Evolutionary conservation across 176 grass and related monocot species (phyloP).

Genomic region (Eleusine coracana): DNA sequence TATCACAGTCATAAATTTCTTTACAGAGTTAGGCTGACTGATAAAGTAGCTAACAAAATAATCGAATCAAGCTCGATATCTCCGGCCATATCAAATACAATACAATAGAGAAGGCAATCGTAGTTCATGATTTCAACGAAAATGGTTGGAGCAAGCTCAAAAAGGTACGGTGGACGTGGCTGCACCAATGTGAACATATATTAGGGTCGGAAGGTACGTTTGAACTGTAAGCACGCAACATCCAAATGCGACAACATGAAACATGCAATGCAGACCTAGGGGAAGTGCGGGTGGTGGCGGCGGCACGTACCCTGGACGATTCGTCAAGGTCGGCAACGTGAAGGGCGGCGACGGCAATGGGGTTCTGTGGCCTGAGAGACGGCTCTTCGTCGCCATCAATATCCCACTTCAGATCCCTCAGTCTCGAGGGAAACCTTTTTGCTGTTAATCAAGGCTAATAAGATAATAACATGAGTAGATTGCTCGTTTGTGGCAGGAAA

Average conservation of each 20-base stretch:
- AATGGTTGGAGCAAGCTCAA: too few relatives aligned
- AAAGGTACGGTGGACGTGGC: too few relatives aligned
- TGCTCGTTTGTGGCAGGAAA: too few relatives aligned
- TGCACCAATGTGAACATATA: neutral
- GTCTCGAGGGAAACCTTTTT: too few relatives aligned
- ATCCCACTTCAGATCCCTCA: too few relatives aligned
- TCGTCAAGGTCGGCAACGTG: constrained; percentile 82
- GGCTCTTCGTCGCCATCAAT: too few relatives aligned
- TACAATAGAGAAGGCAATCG: neutral
- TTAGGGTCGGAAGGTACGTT: neutral
- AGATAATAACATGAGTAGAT: too few relatives aligned
- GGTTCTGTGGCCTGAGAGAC: constrained; percentile 64
- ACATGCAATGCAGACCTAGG: neutral
- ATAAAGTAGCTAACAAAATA: too few relatives aligned
- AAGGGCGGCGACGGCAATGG: constrained; percentile 59
- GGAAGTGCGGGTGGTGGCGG: neutral
- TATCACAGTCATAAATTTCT: too few relatives aligned
- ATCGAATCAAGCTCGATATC: neutral
- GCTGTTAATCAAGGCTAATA: too few relatives aligned
- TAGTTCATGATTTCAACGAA: too few relatives aligned
- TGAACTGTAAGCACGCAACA: neutral
- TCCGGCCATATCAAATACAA: neutral
- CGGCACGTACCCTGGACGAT: constrained; percentile 75
- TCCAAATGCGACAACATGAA: neutral
- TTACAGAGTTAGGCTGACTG: too few relatives aligned